Base-by-base conservation (phyloP, 257 asterid species). In the Scutellaria baicalensis region DNA sequence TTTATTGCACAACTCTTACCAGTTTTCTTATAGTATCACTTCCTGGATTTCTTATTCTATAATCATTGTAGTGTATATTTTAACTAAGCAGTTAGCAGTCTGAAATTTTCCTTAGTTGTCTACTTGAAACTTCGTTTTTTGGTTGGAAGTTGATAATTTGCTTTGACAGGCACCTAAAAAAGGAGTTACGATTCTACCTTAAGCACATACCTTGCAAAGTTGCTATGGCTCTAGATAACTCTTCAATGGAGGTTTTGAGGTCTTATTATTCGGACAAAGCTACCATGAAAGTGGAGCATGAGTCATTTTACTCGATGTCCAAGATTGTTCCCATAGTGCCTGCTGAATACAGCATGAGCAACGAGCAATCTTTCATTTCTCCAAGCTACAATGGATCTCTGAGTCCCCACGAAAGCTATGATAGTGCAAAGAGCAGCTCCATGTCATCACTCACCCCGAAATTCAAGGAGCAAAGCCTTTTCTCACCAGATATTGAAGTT, bases 171-270 rank as follows among this genome's bases (percentile, higher is more conserved):
- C 76, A 83, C 84, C 79, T 89, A 16, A 77, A 85, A 71, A 85
- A 81, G 80, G 96, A 87, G 63, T 42, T 77, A 57, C 77, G 78
- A 64, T 84, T 61, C 74, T 89, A 82, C 83, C 85, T 87, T 62
- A 83, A 83, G 59, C 86, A 89, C 45, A 72, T 88, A 57, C 88
- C 96, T 55, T 82, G 91, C 83, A 89, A 89, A 83, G 79, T 87
- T 23, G 95, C 89, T 44, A 33, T 84, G 45, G 52, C 81, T 55
- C 89, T 55, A 39, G 91, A 89, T 60, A 73, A 85, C 80, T 76
- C 78, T 36, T 72, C 86, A 27, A 27, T 87, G 66, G 75, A 79
- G 55, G 69, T 86, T 70, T 67, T 81, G 75, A 84, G 93, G 79
- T 68, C 84, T 50, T 54, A 74, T 74, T 61, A 27, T 75, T 66